Conservation (phyloP, 139 green algal species). For the Chlamydomonas incerta region DNA sequence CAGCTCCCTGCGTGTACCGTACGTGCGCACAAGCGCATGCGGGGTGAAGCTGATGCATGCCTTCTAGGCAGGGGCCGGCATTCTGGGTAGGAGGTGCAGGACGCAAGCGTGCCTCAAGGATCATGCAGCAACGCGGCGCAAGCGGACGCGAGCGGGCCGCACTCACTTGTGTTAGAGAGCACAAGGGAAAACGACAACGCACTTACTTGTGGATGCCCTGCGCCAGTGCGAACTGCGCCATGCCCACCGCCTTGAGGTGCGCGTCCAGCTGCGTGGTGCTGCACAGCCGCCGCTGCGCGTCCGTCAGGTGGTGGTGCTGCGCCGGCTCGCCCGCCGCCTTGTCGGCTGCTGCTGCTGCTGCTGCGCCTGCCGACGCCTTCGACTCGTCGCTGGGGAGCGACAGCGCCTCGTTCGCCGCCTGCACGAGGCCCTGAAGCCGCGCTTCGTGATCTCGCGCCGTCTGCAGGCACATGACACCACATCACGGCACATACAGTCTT, state of each 20-base stretch:
- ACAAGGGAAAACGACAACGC: no score
- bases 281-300: slow-evolving; percentile 39
- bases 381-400: background rate
- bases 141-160: background rate
- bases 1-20: slow-evolving; percentile 23
- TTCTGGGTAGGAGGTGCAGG: no score
- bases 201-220: slow-evolving; percentile 49
- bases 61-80: no score
- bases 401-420: background rate
- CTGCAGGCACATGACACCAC: no score
- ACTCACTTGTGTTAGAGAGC: no score
- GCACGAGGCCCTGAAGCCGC: background rate
- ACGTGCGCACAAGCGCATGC: no score
- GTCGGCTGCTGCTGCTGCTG: background rate
- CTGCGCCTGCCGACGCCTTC: background rate
- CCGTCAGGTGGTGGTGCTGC: slow-evolving; percentile 39
- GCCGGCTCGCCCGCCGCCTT: background rate
- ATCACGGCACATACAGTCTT: no score
- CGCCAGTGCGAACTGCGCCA: slow-evolving; percentile 63
- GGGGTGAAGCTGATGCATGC: no score
- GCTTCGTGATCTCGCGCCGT: no score
- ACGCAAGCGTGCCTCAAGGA: no score
- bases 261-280: slow-evolving; percentile 60
- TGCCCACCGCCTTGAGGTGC: slow-evolving; percentile 59
- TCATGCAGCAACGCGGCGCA: no score